These are phyloP conservation scores for Penicillium sp. DNA, from an alignment of 2,329 filamentous ascomycete species.

Conservation along the genomic window DNA sequence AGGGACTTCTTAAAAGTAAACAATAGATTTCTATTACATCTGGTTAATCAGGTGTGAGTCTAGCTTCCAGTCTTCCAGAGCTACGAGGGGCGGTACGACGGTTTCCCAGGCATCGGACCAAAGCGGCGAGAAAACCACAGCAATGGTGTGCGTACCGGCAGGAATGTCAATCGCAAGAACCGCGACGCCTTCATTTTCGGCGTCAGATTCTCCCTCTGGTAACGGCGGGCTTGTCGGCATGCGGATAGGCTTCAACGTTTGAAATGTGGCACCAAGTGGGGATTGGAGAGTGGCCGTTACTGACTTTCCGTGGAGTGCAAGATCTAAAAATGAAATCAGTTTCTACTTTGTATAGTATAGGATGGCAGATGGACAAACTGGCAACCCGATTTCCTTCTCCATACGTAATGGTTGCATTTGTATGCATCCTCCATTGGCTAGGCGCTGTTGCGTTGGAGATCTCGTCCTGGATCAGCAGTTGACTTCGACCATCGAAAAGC, in stretches of 20 bases:
- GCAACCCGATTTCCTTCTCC: neutral
- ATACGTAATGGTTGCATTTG: slow-evolving; percentile 1
- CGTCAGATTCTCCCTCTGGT: neutral
- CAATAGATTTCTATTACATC: too few species aligned
- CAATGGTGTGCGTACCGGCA: neutral
- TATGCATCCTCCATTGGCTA: slow-evolving; percentile 5
- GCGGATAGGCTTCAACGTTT: neutral
- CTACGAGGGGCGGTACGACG: neutral
- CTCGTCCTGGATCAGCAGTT: slow-evolving; percentile 2
- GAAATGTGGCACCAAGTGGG: neutral
- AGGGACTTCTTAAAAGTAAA: too few species aligned
- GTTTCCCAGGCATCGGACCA: neutral
- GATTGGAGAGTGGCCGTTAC: neutral
- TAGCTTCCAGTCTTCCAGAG: neutral
- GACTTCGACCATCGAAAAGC: neutral
- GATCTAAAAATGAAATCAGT: neutral
- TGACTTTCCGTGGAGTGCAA: neutral
- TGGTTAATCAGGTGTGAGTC: neutral
- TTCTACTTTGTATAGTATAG: too few species aligned
- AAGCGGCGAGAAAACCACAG: neutral
- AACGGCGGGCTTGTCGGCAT: neutral
- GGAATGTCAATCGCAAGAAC: neutral
- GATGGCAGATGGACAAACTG: neutral
- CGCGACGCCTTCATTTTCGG: neutral
- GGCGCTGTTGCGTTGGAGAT: neutral